phyloP scores from a whole-genome alignment of 768 basidiomycete genomes.

The Lepiota venenata region DNA sequence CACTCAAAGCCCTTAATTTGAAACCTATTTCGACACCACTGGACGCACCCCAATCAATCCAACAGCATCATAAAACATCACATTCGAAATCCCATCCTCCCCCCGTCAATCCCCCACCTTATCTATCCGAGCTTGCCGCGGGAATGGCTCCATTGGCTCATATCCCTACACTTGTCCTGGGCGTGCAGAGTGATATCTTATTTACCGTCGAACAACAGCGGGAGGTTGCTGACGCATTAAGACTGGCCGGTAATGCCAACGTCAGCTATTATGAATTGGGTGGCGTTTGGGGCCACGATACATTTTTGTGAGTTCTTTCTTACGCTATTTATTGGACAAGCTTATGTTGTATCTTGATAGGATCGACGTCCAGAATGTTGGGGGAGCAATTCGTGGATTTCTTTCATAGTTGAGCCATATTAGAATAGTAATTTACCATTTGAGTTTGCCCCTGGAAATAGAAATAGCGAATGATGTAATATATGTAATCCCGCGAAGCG shows the following conservation, averaged over 20 bases:
- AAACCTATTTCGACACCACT: conserved; percentile 17
- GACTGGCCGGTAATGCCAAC: conserved; percentile 81
- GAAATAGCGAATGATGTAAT: conserved; percentile 5
- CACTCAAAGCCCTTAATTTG: conserved; percentile 69
- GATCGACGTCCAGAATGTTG: conserved; percentile 86
- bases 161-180: conserved; percentile 84
- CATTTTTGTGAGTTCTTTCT: conserved; percentile 75
- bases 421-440: background rate
- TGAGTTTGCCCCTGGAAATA: background rate
- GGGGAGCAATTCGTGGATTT: conserved; percentile 89
- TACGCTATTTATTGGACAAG: background rate
- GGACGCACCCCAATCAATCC: conserved; percentile 16
- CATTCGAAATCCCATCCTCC: conserved; percentile 72
- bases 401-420: conserved; percentile 41
- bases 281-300: conserved; percentile 99
- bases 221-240: conserved; percentile 88
- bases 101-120: conserved; percentile 67
- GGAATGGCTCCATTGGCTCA: conserved; percentile 74
- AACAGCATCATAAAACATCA: conserved; percentile 34
- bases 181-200: conserved; percentile 95
- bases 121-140: conserved; percentile 71
- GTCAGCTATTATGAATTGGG: conserved; percentile 98
- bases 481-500: background rate
- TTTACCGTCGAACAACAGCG: conserved; percentile 98
- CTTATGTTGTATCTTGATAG: conserved; percentile 27